Evolutionary conservation across 257 asterid genomes (phyloP).

Genomic region (Paraleonurus japonicus): DNA sequence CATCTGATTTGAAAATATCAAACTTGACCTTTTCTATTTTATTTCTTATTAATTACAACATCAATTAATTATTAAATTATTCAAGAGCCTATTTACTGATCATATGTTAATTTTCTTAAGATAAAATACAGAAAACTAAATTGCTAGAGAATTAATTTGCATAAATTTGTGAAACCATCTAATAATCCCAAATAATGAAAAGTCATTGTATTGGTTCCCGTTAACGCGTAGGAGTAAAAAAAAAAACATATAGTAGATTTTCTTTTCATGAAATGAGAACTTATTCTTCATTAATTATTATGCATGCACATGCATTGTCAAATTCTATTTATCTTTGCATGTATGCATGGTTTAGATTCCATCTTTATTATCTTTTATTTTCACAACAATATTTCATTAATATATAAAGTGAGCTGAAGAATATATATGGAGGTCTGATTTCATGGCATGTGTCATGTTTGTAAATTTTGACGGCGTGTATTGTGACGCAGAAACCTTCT

Average conservation of each 20-base stretch:
- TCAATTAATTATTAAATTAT: too few relatives aligned
- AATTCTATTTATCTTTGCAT: conserved; percentile 32
- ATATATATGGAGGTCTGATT: background rate
- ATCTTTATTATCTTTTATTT: conserved; percentile 4
- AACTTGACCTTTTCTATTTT: too few relatives aligned
- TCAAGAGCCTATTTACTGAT: background rate
- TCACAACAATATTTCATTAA: background rate
- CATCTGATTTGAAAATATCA: too few relatives aligned
- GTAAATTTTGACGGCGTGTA: background rate
- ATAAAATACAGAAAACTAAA: background rate
- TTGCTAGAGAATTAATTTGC: background rate
- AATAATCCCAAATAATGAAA: background rate
- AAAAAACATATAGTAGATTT: conserved; percentile 19
- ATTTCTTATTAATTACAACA: background rate
- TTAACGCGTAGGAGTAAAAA: background rate
- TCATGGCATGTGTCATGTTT: background rate
- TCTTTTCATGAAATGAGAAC: conserved; percentile 27
- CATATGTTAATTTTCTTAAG: background rate
- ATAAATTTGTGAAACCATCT: too few relatives aligned
- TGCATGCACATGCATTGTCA: conserved; percentile 43
- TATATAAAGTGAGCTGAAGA: background rate
- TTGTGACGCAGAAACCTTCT: background rate
- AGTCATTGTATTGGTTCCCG: conserved; percentile 44
- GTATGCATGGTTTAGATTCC: conserved; percentile 22
- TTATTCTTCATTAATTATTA: conserved; percentile 46